These are phyloP conservation scores for Candida stauntonica DNA, from an alignment of 805 yeast genomes.

Conservation along the genomic window DNA sequence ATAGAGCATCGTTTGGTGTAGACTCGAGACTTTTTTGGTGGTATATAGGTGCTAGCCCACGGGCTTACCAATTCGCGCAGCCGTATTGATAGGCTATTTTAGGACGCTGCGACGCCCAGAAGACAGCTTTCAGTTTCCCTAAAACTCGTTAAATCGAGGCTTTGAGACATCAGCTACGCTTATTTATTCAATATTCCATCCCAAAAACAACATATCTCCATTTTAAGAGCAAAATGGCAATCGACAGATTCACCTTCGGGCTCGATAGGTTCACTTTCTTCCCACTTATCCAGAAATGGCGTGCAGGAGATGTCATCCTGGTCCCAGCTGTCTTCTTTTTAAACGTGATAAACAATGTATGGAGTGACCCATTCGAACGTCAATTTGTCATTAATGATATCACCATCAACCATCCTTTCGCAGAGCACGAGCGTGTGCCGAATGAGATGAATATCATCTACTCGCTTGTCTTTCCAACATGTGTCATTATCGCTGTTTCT, in stretches of 20 bases:
- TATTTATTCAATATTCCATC: too few relatives aligned
- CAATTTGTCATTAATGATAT: constrained; percentile 74
- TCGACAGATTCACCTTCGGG: constrained; percentile 26
- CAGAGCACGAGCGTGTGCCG: constrained; percentile 68
- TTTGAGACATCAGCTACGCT: too few relatives aligned
- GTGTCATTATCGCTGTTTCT: constrained; percentile 33
- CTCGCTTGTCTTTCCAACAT: constrained; percentile 47
- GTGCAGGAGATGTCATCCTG: constrained; percentile 33
- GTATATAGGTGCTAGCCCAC: background rate
- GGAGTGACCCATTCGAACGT: constrained; percentile 63
- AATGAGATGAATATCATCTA: constrained; percentile 49
- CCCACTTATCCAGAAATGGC: constrained; percentile 32
- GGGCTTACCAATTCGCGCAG: background rate
- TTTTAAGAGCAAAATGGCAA: constrained; percentile 21
- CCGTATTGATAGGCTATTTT: too few relatives aligned
- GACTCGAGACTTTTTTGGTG: background rate
- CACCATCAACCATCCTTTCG: constrained; percentile 77
- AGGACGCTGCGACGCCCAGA: too few relatives aligned
- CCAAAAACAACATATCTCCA: too few relatives aligned
- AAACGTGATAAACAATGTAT: constrained; percentile 31
- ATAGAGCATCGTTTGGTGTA: too few relatives aligned
- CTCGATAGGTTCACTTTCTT: constrained; percentile 23
- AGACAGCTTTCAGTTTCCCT: too few relatives aligned
- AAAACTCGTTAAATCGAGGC: too few relatives aligned
- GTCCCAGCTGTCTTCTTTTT: constrained; percentile 29